Percentiles rank a stretch among this genome's conserved stretches.
These are phyloP conservation scores for Vitis labrusca DNA, from an alignment of 164 flowering plant genomes.

Conservation along the genomic window DNA sequence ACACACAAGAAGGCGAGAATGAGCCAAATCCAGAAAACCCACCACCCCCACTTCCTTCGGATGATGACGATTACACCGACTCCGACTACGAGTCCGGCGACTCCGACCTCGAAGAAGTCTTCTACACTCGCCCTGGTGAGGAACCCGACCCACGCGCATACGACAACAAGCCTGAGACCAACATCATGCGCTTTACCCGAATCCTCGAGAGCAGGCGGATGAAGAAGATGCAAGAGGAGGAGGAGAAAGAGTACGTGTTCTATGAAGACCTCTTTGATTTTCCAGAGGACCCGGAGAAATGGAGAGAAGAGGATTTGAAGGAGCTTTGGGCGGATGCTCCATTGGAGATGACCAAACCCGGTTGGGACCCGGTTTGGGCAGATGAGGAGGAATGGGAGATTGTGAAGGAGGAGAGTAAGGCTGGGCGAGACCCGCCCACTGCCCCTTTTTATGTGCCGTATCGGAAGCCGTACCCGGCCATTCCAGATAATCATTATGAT, in stretches of 20 bases:
- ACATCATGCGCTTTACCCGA: slow-evolving; percentile 23
- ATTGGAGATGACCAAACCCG: slow-evolving; percentile 42
- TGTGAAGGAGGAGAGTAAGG: slow-evolving; percentile 40
- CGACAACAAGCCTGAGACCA: slow-evolving; percentile 44
- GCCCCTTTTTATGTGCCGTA: slow-evolving; percentile 89
- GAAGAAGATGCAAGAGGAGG: slow-evolving; percentile 29
- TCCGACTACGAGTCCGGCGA: slow-evolving; percentile 35
- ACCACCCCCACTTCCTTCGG: neutral
- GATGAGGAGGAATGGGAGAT: slow-evolving; percentile 73
- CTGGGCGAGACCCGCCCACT: slow-evolving; percentile 61
- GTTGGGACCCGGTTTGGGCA: slow-evolving; percentile 90
- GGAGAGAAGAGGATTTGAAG: slow-evolving; percentile 77
- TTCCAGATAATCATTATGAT: slow-evolving; percentile 67
- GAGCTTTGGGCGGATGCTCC: slow-evolving; percentile 92
- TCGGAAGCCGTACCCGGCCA: slow-evolving; percentile 63
- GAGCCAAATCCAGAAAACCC: neutral
- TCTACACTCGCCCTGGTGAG: slow-evolving; percentile 12
- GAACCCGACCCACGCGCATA: slow-evolving; percentile 7
- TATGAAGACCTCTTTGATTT: slow-evolving; percentile 61
- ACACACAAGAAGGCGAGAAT: slow-evolving; percentile 1
- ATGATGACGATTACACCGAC: slow-evolving; percentile 23
- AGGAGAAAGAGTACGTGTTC: slow-evolving; percentile 22
- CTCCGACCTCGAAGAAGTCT: slow-evolving; percentile 15
- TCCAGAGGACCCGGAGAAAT: slow-evolving; percentile 76
- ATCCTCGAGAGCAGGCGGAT: slow-evolving; percentile 31